Base-by-base conservation (phyloP, 2,329 filamentous ascomycete species). In the Botryosphaeria dothidea region DNA sequence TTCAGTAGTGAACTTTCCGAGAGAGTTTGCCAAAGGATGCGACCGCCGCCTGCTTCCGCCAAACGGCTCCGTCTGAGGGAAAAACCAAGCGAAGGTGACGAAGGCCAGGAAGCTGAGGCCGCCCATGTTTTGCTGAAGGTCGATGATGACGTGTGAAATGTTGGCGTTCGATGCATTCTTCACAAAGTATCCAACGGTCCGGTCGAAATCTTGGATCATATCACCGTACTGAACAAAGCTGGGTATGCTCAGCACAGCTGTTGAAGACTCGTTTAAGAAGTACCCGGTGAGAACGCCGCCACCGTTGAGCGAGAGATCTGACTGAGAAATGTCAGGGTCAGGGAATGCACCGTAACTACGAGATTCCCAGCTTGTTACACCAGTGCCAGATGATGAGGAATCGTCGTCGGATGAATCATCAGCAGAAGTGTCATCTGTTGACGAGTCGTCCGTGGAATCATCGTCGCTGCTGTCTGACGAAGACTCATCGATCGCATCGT, bases 91-190 rank as follows among this genome's bases (percentile, higher is more conserved):
- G 51, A 71, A 74, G 52, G 23, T 67, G 63, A 52, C 69, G 64
- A 19, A 66, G 3, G 71, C 75, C 65, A 45, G 72, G 51, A 51
- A 67, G 0, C 66, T 69, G 9, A 77, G 67, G 21, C 70, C 67
- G 31, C 66, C 66, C 65, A 79, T 74, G 61, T 67, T 58, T 25
- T 67, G 19, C 9, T 62, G 27, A 21, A 90, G 70, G 67, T 91
- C 88, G 65, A 90, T 84, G 17, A 90, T 77, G 0, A 90, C 75
- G 68, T 83, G 87, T 43, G 78, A 82, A 71, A 86, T 87, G 2
- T 80, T 79, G 7, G 77, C 76, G 0, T 71, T 67, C 36, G 80
- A 79, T 29, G 80, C 80, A 23, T 77, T 71, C 0, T 74, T 71
- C 9, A 88, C 72, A 67, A 87, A 83, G 0, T 75, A 62, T 8